Base-by-base conservation (phyloP, 1,139 yeast genomes). In the Taphrina flavorubra region DNA sequence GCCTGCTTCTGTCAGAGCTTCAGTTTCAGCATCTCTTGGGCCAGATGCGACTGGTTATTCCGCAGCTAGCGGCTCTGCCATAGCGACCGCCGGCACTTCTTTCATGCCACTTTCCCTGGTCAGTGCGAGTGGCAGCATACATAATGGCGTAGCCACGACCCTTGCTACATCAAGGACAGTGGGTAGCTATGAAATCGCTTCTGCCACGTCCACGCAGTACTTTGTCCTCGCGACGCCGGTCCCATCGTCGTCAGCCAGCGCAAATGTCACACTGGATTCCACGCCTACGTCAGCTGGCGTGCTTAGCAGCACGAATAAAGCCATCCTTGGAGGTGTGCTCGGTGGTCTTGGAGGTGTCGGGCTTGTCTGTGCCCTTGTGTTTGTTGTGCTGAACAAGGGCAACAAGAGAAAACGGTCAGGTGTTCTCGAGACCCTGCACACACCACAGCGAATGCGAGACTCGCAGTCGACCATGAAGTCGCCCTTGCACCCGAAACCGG, bases 301-400 rank as follows among this genome's bases (percentile, higher is more conserved):
- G 11, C 62, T 58, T 6, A 36, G 53, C 11, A 16, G 1, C 37
- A 58, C 62, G 8, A 25, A 31, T 37, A 58, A 58, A 20, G 62
- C 62, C 7, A 46, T 58, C 39, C n/a, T 58, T 13, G 62, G 62
- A 34, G 62, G 62, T 1, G 62, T 58, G 16, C 53, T 58, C 31
- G 62, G 62, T 25, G 62, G 62, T 31, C 51, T 58, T 6, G 62
- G 62, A 25, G 62, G 62, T n/a, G 6, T 58, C 16, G 62, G 62
- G 10, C 62, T 58, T 8, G 44, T 58, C 25, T 58, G 62, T 39
- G 62, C 51, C 20, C 16, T 58, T 10, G 51, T 58, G 2, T 31
- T 58, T 36, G 39, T 58, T n/a, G 39, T 44, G 16, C 25, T 58
- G 40, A 44, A n/a, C 39, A 58, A 58, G 40, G 40, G 62, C 13